These are phyloP conservation scores for Cytospora paraplurivora DNA, from an alignment of 2,329 filamentous ascomycete species.

Conservation along the genomic window DNA sequence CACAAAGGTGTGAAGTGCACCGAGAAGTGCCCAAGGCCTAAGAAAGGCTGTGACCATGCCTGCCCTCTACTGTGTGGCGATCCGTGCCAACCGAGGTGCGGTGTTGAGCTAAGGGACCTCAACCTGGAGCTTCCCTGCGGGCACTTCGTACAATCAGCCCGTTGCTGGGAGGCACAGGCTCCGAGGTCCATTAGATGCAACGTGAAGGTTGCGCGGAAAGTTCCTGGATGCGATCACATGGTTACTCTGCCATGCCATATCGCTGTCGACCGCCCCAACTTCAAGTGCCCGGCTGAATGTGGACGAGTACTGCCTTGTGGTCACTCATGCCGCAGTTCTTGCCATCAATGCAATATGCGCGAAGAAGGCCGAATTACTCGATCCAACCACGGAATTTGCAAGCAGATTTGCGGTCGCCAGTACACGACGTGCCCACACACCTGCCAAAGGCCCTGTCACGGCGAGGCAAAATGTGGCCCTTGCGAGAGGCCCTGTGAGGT, in stretches of 20 bases:
- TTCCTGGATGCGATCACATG: slow-evolving; percentile 59
- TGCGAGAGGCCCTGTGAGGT: slow-evolving; percentile 57
- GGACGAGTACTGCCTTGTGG: slow-evolving; percentile 54
- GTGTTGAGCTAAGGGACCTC: slow-evolving; percentile 36
- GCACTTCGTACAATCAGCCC: slow-evolving; percentile 39
- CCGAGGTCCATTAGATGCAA: slow-evolving; percentile 51
- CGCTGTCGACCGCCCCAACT: slow-evolving; percentile 46
- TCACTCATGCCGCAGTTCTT: slow-evolving; percentile 55
- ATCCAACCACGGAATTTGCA: slow-evolving; percentile 51
- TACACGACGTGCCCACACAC: slow-evolving; percentile 59
- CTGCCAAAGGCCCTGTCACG: slow-evolving; percentile 57
- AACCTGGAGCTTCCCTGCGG: slow-evolving; percentile 43
- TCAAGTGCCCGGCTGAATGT: slow-evolving; percentile 54
- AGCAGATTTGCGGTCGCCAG: slow-evolving; percentile 49
- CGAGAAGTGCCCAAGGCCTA: slow-evolving; percentile 46
- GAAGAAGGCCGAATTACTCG: slow-evolving; percentile 35
- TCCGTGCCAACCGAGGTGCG: slow-evolving; percentile 43
- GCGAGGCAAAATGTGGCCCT: slow-evolving; percentile 45
- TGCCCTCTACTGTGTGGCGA: slow-evolving; percentile 49
- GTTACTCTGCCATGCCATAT: slow-evolving; percentile 52
- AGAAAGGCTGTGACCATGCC: slow-evolving; percentile 47
- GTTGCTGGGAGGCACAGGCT: slow-evolving; percentile 48
- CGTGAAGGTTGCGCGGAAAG: slow-evolving; percentile 45
- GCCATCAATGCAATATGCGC: slow-evolving; percentile 49
- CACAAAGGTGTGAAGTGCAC: slow-evolving; percentile 51